Evolutionary conservation across 2,329 filamentous ascomycete genomes (phyloP), one percentile per base, ranked within the genome.

Genomic region (Epichloe sp.): DNA sequence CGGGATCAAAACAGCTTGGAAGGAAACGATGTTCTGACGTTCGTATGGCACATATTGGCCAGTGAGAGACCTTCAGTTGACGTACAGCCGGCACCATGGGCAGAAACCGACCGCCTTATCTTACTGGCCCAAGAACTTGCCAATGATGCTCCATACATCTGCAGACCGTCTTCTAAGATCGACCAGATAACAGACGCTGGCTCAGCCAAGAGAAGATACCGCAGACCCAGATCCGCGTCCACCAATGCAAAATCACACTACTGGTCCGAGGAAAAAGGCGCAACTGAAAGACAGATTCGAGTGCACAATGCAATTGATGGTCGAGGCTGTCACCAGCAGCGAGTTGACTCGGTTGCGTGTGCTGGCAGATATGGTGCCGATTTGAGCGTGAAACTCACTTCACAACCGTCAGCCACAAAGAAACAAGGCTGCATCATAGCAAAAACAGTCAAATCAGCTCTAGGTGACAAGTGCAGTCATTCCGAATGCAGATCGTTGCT

Each of bases 61-160:
- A 54, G 54, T 15, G 31, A 52, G 12, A 44, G 50, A 12, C 17
- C 48, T 19, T 43, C 50, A 26, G 14, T 37, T 46, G 40, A 54
- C 23, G 36, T 52, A 37, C 14, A 50, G 40, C 37, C 52, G 6
- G 49, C 55, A 17, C 57, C 62, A 4, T 70, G 68, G 68, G 58
- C 54, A 31, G 55, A 62, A 45, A 70, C 68, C 4, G 68, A 70
- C 50, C 59, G 63, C 26, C 55, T 68, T 19, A 68, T 69, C 48
- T 54, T 58, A 23, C 54, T 56, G 40, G 64, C 62, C 11, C 62
- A 60, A 54, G 54, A 55, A 21, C 56, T 66, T 10, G 61, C 63
- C 51, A 50, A 45, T 21, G 57, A 63, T 42, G 47, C 57, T 44
- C 50, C 58, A 5, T 50, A 54, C 37, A 56, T 55, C 46, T 50